Conservation (phyloP, 345 rosid genomes). For the Eucalyptus erythrocorys region DNA sequence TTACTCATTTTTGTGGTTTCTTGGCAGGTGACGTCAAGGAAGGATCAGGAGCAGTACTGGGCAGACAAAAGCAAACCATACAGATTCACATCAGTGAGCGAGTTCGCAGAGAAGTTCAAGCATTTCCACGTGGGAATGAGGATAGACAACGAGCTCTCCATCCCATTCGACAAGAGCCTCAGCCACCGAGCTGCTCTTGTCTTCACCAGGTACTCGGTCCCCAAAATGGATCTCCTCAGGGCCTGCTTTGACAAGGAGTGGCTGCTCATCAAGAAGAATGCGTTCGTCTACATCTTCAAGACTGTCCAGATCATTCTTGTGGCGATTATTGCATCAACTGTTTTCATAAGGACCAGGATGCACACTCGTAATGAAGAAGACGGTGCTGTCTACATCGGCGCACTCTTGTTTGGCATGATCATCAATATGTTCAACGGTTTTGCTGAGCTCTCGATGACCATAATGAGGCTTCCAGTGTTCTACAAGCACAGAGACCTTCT, state of each 20-base stretch:
- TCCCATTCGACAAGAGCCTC: constrained; percentile 39
- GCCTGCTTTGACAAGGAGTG: constrained; percentile 76
- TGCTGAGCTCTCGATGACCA: constrained; percentile 62
- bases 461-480: constrained; percentile 73
- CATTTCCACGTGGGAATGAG: constrained; percentile 55
- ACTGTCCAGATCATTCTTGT: constrained; percentile 51
- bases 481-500: constrained; percentile 88
- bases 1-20: not conserved
- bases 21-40: constrained; percentile 78
- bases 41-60: constrained; percentile 95
- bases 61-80: constrained; percentile 45
- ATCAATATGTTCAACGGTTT: constrained; percentile 85
- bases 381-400: constrained; percentile 37
- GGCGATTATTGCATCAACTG: constrained; percentile 44
- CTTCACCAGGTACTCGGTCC: constrained; percentile 42
- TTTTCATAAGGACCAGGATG: constrained; percentile 55
- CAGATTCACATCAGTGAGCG: constrained; percentile 46
- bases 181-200: constrained; percentile 66
- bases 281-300: constrained; percentile 62
- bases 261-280: constrained; percentile 57
- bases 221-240: constrained; percentile 51
- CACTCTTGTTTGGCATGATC: constrained; percentile 36
- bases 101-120: constrained; percentile 49
- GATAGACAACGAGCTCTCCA: constrained; percentile 40
- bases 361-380: constrained; percentile 35